Evolutionary conservation across 2,329 filamentous ascomycete species (phyloP).

Genomic region (Colletotrichum costaricense): DNA sequence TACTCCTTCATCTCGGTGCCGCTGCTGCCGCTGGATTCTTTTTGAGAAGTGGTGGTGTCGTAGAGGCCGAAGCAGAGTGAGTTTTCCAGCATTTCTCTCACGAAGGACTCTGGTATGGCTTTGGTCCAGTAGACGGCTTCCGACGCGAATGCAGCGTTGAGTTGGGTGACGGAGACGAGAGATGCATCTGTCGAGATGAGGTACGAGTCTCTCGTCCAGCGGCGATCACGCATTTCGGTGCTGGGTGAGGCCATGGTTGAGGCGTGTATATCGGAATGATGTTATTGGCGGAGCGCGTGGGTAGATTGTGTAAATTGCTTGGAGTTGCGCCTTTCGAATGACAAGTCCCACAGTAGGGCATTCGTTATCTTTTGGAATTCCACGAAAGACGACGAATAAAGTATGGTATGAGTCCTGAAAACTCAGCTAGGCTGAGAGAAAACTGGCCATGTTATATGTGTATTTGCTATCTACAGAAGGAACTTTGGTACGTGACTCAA

Average conservation of each 20-base stretch:
- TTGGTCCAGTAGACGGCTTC: conserved; percentile 72
- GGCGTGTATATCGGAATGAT: not conserved
- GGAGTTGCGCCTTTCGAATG: no score
- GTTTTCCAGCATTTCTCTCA: conserved; percentile 65
- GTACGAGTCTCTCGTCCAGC: conserved; percentile 64
- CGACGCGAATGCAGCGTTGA: conserved; percentile 66
- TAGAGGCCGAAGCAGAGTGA: conserved; percentile 72
- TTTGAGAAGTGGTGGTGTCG: not conserved
- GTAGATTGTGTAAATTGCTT: no score
- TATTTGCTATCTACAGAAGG: not conserved
- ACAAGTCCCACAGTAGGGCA: no score
- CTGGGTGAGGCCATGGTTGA: conserved; percentile 5
- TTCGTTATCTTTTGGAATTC: no score
- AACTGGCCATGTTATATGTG: not conserved
- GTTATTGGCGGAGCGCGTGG: not conserved
- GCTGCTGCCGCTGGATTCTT: not conserved
- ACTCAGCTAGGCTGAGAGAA: not conserved
- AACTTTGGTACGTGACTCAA: not conserved
- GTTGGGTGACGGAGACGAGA: conserved; percentile 62
- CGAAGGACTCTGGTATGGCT: conserved; percentile 57
- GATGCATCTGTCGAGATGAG: conserved; percentile 70
- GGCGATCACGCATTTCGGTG: not conserved
- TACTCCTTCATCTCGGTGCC: not conserved
- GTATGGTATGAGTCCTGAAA: no score
- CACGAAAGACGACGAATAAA: no score